Percentiles rank a stretch among this genome's conserved stretches.
These are phyloP conservation scores for Waltiozyma sp. DNA, from an alignment of 1,139 yeast genomes.

Conservation along the genomic window DNA sequence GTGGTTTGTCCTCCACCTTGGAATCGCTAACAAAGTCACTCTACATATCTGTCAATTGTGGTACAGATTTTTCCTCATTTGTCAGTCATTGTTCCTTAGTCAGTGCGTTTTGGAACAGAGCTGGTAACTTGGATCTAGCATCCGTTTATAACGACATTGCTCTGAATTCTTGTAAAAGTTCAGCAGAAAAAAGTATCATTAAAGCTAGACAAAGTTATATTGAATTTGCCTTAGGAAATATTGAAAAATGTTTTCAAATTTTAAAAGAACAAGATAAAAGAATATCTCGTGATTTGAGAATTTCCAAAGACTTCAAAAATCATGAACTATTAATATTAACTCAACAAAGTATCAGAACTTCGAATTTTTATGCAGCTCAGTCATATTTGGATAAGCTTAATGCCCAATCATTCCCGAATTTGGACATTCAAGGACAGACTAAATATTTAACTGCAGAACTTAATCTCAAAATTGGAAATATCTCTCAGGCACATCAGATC, in stretches of 20 bases:
- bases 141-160: conserved; percentile 37
- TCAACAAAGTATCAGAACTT: conserved; percentile 9
- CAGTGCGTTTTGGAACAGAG: conserved; percentile 40
- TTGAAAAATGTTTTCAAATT: conserved; percentile 25
- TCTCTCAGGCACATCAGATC: conserved; percentile 25
- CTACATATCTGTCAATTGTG: conserved; percentile 31
- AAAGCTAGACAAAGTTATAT: conserved; percentile 29
- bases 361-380: conserved; percentile 8
- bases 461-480: conserved; percentile 20
- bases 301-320: conserved; percentile 6
- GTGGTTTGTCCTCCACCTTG: conserved; percentile 31
- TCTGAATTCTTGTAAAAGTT: conserved; percentile 24
- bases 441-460: conserved; percentile 14
- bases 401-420: conserved; percentile 10
- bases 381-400: conserved; percentile 6
- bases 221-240: conserved; percentile 29
- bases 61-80: conserved; percentile 23
- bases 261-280: conserved; percentile 22
- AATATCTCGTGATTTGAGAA: conserved; percentile 12
- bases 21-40: conserved; percentile 46
- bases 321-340: conserved; percentile 10
- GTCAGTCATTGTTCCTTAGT: conserved; percentile 35
- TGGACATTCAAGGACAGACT: conserved; percentile 20
- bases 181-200: conserved; percentile 29
- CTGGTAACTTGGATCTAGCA: conserved; percentile 37